phyloP scores from a whole-genome alignment of 768 basidiomycete species.

The Mycena latifolia region DNA sequence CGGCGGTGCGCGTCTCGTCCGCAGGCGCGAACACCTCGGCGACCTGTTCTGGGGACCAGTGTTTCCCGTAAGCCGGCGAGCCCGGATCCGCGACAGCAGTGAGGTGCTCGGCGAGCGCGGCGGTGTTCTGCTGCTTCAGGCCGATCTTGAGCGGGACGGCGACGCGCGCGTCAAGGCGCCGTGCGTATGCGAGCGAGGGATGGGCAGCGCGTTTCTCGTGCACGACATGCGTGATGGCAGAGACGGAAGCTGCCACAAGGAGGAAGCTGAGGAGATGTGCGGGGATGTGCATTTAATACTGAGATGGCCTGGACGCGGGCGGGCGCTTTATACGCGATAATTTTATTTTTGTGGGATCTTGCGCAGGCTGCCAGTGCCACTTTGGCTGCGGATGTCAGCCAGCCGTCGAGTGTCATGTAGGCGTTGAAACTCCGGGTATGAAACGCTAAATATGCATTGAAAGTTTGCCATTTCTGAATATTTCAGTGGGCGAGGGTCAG shows the following conservation, averaged over 20 bases:
- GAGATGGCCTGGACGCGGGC: not conserved
- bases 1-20: conserved; percentile 40
- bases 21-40: conserved; percentile 47
- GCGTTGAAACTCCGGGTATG: not conserved
- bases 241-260: not conserved
- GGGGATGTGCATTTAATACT: not conserved
- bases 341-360: conserved; percentile 11
- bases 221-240: conserved; percentile 22
- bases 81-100: conserved; percentile 50
- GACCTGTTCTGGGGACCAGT: conserved; percentile 48
- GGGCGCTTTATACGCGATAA: not conserved
- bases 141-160: conserved; percentile 49
- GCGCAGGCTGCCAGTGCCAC: conserved; percentile 22
- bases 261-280: conserved; percentile 10
- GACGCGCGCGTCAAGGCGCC: conserved; percentile 39
- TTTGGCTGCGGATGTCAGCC: conserved; percentile 12
- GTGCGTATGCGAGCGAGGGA: conserved; percentile 30
- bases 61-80: conserved; percentile 49
- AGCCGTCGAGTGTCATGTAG: not conserved
- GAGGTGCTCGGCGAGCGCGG: conserved; percentile 44
- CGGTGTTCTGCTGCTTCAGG: conserved; percentile 49
- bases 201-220: conserved; percentile 44
- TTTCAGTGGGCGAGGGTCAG: too few species aligned
- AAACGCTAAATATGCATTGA: too few species aligned
- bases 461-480: too few species aligned